Percentiles rank a stretch among this genome's conserved stretches.
These are phyloP conservation scores for Toxoplasma gondii DNA, from an alignment of 169 alveolate genomes.

Conservation along the genomic window DNA sequence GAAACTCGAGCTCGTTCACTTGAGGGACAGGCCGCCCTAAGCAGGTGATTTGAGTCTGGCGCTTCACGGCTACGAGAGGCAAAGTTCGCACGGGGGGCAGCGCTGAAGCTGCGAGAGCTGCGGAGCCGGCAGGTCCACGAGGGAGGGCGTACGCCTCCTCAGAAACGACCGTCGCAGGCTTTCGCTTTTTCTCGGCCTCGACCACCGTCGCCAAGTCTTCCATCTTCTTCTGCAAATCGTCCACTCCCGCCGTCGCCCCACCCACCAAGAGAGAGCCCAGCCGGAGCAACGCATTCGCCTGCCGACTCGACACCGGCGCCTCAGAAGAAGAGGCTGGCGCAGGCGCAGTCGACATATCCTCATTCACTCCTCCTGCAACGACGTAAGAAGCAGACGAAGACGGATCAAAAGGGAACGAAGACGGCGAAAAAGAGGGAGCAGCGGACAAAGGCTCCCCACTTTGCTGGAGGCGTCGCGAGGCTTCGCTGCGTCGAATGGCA, in stretches of 20 bases:
- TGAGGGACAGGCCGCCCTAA: background rate
- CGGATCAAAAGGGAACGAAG: background rate
- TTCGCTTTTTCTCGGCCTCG: background rate
- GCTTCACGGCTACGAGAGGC: background rate
- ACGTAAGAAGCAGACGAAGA: background rate
- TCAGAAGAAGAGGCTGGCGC: background rate
- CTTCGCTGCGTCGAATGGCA: background rate
- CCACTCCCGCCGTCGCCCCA: background rate
- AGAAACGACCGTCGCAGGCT: background rate
- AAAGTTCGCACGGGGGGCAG: background rate
- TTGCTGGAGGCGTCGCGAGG: background rate
- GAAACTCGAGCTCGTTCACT: conserved; percentile 16
- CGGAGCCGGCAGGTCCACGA: no score
- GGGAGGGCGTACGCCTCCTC: background rate
- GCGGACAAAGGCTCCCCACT: background rate
- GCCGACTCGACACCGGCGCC: background rate
- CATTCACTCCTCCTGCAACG: background rate
- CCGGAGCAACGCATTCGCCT: background rate
- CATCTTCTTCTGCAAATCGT: background rate
- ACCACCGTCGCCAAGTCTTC: background rate
- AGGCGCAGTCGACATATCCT: background rate
- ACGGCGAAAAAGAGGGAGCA: background rate
- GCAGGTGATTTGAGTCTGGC: background rate
- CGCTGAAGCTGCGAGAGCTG: background rate
- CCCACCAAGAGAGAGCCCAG: background rate